Evolutionary conservation across 768 basidiomycete species (phyloP), one percentile per base, ranked within the genome.

Genomic region (Boletus sensibilis): DNA sequence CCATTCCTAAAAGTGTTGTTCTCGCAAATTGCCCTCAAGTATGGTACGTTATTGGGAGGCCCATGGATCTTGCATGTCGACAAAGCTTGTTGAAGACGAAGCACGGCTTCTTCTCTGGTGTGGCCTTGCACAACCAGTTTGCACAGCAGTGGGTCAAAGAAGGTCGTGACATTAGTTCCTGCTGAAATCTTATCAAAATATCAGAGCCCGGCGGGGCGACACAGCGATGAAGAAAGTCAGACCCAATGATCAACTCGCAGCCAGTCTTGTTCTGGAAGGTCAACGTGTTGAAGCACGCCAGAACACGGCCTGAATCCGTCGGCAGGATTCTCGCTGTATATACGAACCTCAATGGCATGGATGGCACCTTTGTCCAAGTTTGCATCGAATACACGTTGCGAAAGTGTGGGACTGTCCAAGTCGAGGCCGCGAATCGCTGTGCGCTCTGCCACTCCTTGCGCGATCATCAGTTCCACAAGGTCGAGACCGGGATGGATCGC

Each of bases 281-380:
- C 61, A 3, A 88, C 86, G 37, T 74, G 53, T 56, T 87, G 86
- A n/a, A 88, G 73, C 0, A 86, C 68, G 0, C 87, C 87, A 16
- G 86, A 80, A 38, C 79, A 78, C 7, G 86, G 87, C 46, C 72
- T 69, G 66, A 87, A 88, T 27, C 74, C 71, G 16, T 79, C 76
- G 0, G 78, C 75, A 0, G 86, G 84, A 55, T 86, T 82, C 67
- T 88, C 87, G 34, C 83, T 78, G 59, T 87, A 87, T 3, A 86
- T 67, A 5, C 85, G 79, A 3, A 74, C 80, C 64, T 86, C 85
- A 45, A 86, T 79, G 1, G 81, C 80, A 59, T 80, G 75, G 0
- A 63, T 57, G 8, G 23, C 27, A 11, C 52, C 44, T 20, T 47
- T 43, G 38, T 47, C 14, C 53, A 70, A 44, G 49, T 62, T 65